A percentile compares a stretch with the other conserved stretches of the same genome.
These are phyloP conservation scores for Fusarium metavorans DNA, from an alignment of 2,329 filamentous ascomycete genomes.

Conservation along the genomic window DNA sequence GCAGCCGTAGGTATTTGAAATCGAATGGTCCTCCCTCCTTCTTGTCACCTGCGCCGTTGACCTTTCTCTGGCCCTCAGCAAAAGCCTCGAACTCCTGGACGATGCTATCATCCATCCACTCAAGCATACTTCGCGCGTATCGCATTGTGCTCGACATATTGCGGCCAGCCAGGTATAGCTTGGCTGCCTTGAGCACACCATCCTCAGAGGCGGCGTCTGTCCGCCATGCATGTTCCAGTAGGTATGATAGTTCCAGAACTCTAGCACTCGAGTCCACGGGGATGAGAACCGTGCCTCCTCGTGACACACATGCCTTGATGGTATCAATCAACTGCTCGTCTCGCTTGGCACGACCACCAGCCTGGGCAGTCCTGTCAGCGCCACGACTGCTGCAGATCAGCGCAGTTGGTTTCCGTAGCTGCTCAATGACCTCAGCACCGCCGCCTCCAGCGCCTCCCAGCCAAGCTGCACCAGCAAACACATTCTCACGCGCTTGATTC, in stretches of 20 bases:
- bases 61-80: conserved; percentile 63
- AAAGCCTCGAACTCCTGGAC: conserved; percentile 89
- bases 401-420: conserved; percentile 91
- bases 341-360: conserved; percentile 81
- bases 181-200: conserved; percentile 64
- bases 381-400: conserved; percentile 92
- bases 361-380: conserved; percentile 75
- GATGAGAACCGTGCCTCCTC: conserved; percentile 91
- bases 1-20: conserved; percentile 84
- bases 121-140: conserved; percentile 93
- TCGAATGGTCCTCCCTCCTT: conserved; percentile 83
- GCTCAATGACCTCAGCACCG: conserved; percentile 91
- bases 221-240: conserved; percentile 93
- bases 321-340: conserved; percentile 88
- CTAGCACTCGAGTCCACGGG: conserved; percentile 96
- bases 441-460: conserved; percentile 83
- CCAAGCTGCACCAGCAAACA: conserved; percentile 94
- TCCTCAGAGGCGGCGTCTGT: conserved; percentile 67
- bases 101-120: conserved; percentile 99
- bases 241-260: conserved; percentile 89
- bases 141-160: conserved; percentile 90
- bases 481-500: conserved; percentile 97
- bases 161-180: conserved; percentile 85
- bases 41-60: conserved; percentile 61
- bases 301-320: conserved; percentile 80